A percentile compares a stretch with the other conserved stretches of the same genome.
phyloP scores from a whole-genome alignment of 208 protist genomes.

The Crithidia expoeki region DNA sequence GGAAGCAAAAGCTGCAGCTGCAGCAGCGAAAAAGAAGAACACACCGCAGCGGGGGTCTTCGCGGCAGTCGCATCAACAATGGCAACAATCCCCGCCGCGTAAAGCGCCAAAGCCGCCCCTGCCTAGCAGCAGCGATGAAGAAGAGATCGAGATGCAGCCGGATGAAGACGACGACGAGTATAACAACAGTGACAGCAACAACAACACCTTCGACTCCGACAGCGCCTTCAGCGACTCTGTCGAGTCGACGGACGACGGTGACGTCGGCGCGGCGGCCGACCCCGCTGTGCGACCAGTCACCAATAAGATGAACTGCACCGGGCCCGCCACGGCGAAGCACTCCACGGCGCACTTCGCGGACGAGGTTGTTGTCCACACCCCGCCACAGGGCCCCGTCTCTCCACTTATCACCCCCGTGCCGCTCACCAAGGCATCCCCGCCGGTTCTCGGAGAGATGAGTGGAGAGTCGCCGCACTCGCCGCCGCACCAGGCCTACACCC shows the following conservation, averaged over 20 bases:
- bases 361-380: background rate
- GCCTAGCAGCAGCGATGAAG: constrained; percentile 3
- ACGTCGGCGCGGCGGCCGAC: background rate
- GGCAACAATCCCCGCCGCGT: background rate
- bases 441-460: background rate
- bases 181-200: too few species aligned
- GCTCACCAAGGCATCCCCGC: background rate
- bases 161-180: background rate
- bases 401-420: background rate
- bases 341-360: constrained; percentile 9
- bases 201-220: background rate
- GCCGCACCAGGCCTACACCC: constrained; percentile 9
- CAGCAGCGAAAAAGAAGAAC: background rate
- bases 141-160: background rate
- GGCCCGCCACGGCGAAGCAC: background rate
- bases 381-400: background rate
- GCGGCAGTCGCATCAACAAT: background rate
- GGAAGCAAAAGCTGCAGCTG: constrained; percentile 1
- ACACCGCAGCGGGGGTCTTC: background rate
- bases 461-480: constrained; percentile 10
- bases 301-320: background rate
- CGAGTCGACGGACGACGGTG: background rate
- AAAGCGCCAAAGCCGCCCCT: background rate
- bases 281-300: background rate
- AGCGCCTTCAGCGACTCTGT: constrained; percentile 4